Percentiles rank a stretch among this genome's conserved stretches.
Evolutionary conservation across 192 early-diverging fungal genomes (phyloP).

Genomic region (Pilobolus umbonatus): DNA sequence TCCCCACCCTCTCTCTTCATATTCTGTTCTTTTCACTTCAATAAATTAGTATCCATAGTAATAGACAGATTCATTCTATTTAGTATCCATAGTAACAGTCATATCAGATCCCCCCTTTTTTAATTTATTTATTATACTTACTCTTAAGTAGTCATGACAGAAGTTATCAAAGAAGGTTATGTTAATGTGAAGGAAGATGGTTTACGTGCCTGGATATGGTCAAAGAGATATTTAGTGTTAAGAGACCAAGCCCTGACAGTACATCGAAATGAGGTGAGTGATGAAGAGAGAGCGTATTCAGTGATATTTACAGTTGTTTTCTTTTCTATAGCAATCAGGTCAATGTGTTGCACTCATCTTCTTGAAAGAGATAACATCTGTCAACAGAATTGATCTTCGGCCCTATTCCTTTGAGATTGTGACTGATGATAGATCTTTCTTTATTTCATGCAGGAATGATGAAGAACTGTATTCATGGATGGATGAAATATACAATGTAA

Average conservation of each 20-base stretch:
- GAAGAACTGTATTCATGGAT: constrained; percentile 99
- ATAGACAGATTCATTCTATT: no score
- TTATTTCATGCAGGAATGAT: constrained; percentile 87
- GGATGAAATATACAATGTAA: constrained; percentile 93
- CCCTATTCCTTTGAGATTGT: constrained; percentile 91
- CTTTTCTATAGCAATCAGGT: constrained; percentile 61
- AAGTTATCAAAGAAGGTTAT: constrained; percentile 76
- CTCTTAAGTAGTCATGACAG: no score
- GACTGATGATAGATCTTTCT: constrained; percentile 92
- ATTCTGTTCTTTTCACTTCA: no score
- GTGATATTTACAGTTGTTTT: no score
- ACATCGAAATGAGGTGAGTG: constrained; percentile 87
- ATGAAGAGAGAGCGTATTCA: no score
- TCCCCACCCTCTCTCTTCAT: no score
- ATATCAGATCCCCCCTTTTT: no score
- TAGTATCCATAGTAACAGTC: no score
- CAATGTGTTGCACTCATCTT: constrained; percentile 87
- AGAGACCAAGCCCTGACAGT: constrained; percentile 86
- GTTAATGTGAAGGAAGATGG: constrained; percentile 88
- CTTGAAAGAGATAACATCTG: constrained; percentile 86
- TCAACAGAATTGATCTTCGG: constrained; percentile 84
- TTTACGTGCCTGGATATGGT: constrained; percentile 89
- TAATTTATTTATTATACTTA: no score
- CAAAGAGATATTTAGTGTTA: constrained; percentile 84
- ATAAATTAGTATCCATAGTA: no score